Percentiles rank a stretch among this genome's conserved stretches.
Conservation (phyloP, 2,329 filamentous ascomycete species). For the Plectosphaerella plurivora region DNA sequence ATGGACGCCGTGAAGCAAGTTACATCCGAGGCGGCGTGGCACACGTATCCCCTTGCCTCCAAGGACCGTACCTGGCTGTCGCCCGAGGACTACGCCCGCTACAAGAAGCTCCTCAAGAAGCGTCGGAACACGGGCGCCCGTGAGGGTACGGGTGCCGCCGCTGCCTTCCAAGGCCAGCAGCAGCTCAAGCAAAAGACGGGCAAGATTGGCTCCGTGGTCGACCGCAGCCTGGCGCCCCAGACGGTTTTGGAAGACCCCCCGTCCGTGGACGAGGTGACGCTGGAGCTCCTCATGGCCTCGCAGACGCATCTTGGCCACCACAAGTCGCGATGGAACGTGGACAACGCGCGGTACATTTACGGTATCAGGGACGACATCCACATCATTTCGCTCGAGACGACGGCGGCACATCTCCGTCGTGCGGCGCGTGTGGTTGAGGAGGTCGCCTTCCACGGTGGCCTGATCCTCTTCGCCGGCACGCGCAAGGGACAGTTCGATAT, state of each 20-base stretch:
- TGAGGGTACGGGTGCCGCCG: neutral
- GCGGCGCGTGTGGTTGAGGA: slow-evolving; percentile 90
- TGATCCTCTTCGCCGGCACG: slow-evolving; percentile 89
- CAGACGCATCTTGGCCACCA: slow-evolving; percentile 89
- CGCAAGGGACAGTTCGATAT: slow-evolving; percentile 74
- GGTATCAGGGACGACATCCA: slow-evolving; percentile 85
- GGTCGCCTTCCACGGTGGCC: slow-evolving; percentile 74
- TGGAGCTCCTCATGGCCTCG: slow-evolving; percentile 84
- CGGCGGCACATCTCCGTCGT: slow-evolving; percentile 82
- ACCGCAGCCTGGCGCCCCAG: slow-evolving; percentile 59
- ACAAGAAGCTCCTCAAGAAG: neutral
- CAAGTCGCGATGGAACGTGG: slow-evolving; percentile 89
- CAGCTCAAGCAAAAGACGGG: neutral
- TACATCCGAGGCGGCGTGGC: slow-evolving; percentile 17
- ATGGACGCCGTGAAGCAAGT: slow-evolving; percentile 15
- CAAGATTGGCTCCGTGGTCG: slow-evolving; percentile 40
- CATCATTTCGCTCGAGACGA: slow-evolving; percentile 88
- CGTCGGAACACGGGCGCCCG: neutral
- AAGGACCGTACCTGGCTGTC: neutral
- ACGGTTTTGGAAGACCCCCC: slow-evolving; percentile 70
- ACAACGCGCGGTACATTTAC: slow-evolving; percentile 90
- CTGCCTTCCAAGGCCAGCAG: neutral
- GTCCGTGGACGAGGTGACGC: slow-evolving; percentile 71
- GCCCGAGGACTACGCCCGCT: neutral
- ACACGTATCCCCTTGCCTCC: slow-evolving; percentile 18